A percentile compares a stretch with the other conserved stretches of the same genome.
phyloP scores from a whole-genome alignment of 1,139 yeast species.

The Kurtzmaniella quercitrusa region DNA sequence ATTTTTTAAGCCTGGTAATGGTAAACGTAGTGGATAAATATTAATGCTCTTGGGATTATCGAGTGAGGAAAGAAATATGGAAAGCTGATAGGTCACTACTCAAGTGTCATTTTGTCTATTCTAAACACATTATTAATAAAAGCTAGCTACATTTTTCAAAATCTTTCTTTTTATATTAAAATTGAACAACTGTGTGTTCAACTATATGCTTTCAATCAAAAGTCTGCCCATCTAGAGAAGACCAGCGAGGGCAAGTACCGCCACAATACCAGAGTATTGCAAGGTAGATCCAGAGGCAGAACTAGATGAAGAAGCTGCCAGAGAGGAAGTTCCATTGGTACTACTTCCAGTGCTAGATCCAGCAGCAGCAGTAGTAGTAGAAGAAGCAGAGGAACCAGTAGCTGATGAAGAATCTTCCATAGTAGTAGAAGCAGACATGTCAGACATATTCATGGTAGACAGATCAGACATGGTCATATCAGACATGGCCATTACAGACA shows the following conservation, averaged over 20 bases:
- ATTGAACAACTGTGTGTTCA: too few relatives aligned
- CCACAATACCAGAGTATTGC: constrained; percentile 2
- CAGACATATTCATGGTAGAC: constrained; percentile 12
- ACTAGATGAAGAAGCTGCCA: constrained; percentile 5
- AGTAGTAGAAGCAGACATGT: too few relatives aligned
- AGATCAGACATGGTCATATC: constrained; percentile 12
- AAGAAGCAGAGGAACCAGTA: constrained; percentile 5
- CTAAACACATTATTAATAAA: too few relatives aligned
- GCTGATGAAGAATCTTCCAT: constrained; percentile 5
- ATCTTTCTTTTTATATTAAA: too few relatives aligned
- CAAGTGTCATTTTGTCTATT: too few relatives aligned
- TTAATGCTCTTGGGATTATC: too few relatives aligned
- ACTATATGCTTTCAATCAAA: too few relatives aligned
- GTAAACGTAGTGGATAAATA: neutral
- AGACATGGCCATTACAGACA: constrained; percentile 16
- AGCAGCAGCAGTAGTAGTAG: constrained; percentile 1
- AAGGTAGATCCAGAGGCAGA: constrained; percentile 2
- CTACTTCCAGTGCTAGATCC: constrained; percentile 2
- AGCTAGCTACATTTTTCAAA: too few relatives aligned
- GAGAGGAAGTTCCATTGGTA: constrained; percentile 4
- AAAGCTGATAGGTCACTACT: too few relatives aligned
- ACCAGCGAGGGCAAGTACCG: neutral
- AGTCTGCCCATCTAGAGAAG: neutral
- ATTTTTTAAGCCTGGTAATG: neutral
- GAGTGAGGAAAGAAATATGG: too few relatives aligned